Evolutionary conservation across 2,329 filamentous ascomycete species (phyloP), one percentile per base, ranked within the genome.

Genomic region (Fusarium pseudoanthophilum): DNA sequence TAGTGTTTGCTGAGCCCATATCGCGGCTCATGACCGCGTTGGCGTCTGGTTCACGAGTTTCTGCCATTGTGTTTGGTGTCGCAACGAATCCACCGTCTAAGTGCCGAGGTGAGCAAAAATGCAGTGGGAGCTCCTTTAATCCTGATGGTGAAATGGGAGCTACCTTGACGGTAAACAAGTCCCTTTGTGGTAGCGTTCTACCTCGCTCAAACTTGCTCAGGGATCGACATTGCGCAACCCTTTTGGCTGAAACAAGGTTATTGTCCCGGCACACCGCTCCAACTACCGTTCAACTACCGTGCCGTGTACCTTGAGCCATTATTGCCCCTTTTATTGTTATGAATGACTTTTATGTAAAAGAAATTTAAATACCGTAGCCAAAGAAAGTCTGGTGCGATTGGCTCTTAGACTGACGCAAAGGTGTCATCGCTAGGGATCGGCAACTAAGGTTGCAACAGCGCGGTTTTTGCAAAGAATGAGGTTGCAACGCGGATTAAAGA

Each of bases 161-260:
- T 3, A 57, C 34, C 39, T 57, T 49, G 34, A 60, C 37, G n/a
- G 32, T 11, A 13, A 39, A 10, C 21, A 7, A 20, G 2, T 20
- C 15, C 16, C 18, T 48, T n/a, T n/a, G 11, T 2, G 16, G 18
- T 43, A 24, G 30, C 7, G 11, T 34, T 28, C 14, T 10, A 24
- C 10, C 28, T 32, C 20, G 5, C 36, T 32, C 46, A 36, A 48
- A 24, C 32, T 43, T 57, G 16, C 40, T 5, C 45, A 40, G 48
- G 16, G 63, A 74, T 74, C 56, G 59, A 20, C 59, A 43, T n/a
- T 46, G 45, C 28, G 67, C 63, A 74, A 74, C 71, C 67, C 11
- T 40, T 74, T 55, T 71, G 67, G 61, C 24, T 32, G 46, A 45
- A 20, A 30, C 42, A 60, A 40, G 24, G 36, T n/a, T 34, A 18